A percentile compares a stretch with the other conserved stretches of the same genome.
phyloP scores from a whole-genome alignment of 768 basidiomycete genomes.

The Mycena haematopus region DNA sequence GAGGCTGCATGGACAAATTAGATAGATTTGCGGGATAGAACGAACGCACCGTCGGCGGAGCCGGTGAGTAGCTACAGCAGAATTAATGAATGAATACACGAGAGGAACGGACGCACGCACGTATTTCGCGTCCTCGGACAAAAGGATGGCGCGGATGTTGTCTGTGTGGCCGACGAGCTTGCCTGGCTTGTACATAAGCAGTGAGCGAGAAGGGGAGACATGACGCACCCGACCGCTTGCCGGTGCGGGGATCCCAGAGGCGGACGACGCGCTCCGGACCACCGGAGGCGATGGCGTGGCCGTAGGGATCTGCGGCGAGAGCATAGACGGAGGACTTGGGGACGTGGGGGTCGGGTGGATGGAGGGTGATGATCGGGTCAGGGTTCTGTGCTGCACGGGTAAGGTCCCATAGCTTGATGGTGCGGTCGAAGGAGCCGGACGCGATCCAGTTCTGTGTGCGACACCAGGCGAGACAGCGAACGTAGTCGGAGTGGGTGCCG shows the following conservation, averaged over 20 bases:
- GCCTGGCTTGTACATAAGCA: conserved; percentile 40
- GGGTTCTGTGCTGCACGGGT: conserved; percentile 39
- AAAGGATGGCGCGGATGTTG: conserved; percentile 88
- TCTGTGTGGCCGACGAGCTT: conserved; percentile 97
- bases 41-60: conserved; percentile 69
- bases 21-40: conserved; percentile 30
- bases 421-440: conserved; percentile 93
- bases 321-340: conserved; percentile 82
- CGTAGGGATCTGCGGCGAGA: conserved; percentile 78
- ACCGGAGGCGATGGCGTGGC: conserved; percentile 84
- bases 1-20: conserved; percentile 52
- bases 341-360: conserved; percentile 67
- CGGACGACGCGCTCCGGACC: conserved; percentile 91
- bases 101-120: conserved; percentile 52
- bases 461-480: conserved; percentile 77
- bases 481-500: conserved; percentile 86
- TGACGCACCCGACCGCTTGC: conserved; percentile 63
- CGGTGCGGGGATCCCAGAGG: conserved; percentile 92
- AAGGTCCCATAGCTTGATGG: conserved; percentile 95
- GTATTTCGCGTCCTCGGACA: conserved; percentile 91
- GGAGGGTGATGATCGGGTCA: conserved; percentile 67
- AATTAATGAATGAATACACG: conserved; percentile 15
- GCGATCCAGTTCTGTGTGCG: conserved; percentile 88
- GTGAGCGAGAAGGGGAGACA: neutral
- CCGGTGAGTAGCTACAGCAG: conserved; percentile 73